A percentile compares a stretch with the other conserved stretches of the same genome.
Conservation (phyloP, 1,284 basidiomycete species). For the Austroboletus niveus region DNA sequence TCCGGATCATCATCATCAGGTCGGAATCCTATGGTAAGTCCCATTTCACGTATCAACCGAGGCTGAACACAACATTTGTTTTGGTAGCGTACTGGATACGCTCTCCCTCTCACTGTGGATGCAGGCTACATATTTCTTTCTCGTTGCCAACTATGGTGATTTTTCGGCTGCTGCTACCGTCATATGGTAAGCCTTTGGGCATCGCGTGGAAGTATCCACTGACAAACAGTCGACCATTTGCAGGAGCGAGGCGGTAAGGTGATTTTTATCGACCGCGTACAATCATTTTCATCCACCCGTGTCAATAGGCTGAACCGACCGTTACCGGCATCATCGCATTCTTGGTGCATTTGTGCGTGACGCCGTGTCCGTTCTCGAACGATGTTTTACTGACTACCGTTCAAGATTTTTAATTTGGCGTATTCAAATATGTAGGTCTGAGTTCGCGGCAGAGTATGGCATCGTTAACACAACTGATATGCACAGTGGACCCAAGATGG, state of each 20-base stretch:
- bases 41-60: not conserved
- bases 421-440: not conserved
- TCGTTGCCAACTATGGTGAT: not conserved
- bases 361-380: not conserved
- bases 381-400: not conserved
- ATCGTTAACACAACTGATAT: no score
- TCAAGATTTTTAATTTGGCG: not conserved
- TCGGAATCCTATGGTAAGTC: not conserved
- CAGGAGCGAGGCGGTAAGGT: not conserved
- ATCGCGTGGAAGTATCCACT: not conserved
- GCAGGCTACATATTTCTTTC: not conserved
- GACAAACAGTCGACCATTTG: no score
- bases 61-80: not conserved
- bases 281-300: not conserved
- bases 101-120: not conserved
- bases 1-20: not conserved
- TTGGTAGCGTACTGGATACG: not conserved
- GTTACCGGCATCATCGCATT: not conserved
- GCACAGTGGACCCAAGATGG: not conserved
- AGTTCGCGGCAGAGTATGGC: not conserved
- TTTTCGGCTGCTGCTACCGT: not conserved
- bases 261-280: not conserved
- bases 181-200: not conserved
- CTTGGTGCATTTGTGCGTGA: not conserved
- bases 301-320: not conserved